These are phyloP conservation scores for Aurifilum marmelostoma DNA, from an alignment of 2,329 filamentous ascomycete genomes.

Conservation along the genomic window DNA sequence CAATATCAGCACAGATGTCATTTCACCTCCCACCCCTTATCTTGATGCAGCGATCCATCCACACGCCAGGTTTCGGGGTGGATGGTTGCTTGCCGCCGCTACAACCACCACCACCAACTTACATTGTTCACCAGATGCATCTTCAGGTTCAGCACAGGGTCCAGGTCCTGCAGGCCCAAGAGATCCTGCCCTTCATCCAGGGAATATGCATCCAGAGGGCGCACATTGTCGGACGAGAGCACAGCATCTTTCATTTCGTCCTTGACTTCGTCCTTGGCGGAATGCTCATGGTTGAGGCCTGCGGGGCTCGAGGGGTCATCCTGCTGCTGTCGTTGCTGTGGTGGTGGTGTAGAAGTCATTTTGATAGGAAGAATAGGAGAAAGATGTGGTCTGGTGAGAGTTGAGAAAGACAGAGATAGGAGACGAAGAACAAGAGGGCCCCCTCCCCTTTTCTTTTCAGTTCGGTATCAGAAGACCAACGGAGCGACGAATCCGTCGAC, in stretches of 20 bases:
- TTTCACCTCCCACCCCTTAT: too few species aligned
- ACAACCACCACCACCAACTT: conserved; percentile 10
- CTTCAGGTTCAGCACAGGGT: conserved; percentile 57
- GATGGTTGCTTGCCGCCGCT: too few species aligned
- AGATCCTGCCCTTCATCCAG: conserved; percentile 42
- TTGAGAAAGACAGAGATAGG: neutral
- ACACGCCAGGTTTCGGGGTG: too few species aligned
- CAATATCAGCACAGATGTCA: conserved; percentile 32
- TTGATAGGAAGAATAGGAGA: neutral
- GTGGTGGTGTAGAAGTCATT: neutral
- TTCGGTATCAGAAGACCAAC: neutral
- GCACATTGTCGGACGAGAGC: conserved; percentile 8
- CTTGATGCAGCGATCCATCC: too few species aligned
- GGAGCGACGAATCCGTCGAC: neutral
- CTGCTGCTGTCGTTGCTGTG: neutral
- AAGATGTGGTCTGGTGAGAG: neutral
- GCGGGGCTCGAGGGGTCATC: neutral
- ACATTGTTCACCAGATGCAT: conserved; percentile 62
- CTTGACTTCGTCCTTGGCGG: neutral
- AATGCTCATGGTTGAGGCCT: conserved; percentile 1
- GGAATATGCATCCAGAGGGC: conserved; percentile 14
- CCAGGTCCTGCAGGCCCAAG: conserved; percentile 52
- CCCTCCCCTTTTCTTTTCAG: neutral
- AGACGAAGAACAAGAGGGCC: neutral
- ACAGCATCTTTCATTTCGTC: neutral